phyloP scores from a whole-genome alignment of 371 early-diverging fungal species.

The Lichtheimia hyalospora region DNA sequence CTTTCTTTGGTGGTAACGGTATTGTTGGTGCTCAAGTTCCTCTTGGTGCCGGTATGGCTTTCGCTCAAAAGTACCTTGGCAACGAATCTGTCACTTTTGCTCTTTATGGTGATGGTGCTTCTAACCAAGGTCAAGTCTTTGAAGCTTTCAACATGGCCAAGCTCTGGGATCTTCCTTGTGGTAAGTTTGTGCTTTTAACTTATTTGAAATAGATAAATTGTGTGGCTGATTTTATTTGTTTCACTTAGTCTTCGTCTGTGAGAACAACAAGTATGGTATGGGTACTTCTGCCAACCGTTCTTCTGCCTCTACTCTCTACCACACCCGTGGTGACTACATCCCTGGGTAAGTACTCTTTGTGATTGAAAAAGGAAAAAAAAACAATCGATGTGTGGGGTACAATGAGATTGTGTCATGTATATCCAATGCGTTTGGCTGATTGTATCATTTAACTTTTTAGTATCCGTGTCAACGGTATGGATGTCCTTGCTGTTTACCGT shows the following conservation, averaged over 20 bases:
- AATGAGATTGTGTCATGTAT: too few relatives aligned
- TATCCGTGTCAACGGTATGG: slow-evolving; percentile 88
- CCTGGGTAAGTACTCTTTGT: slow-evolving; percentile 57
- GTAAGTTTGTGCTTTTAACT: too few relatives aligned
- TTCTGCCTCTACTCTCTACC: slow-evolving; percentile 94
- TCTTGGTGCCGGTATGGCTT: slow-evolving; percentile 96
- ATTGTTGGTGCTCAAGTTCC: slow-evolving; percentile 99
- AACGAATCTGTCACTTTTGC: slow-evolving; percentile 84
- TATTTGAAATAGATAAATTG: neutral
- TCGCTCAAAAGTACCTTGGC: slow-evolving; percentile 92
- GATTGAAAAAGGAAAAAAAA: neutral
- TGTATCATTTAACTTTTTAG: slow-evolving; percentile 22
- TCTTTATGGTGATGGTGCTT: slow-evolving; percentile 99
- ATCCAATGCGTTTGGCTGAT: too few relatives aligned
- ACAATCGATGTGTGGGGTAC: too few relatives aligned
- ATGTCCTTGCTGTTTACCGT: slow-evolving; percentile 89
- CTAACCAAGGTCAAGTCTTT: slow-evolving; percentile 99
- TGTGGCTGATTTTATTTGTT: neutral
- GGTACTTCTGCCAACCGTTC: slow-evolving; percentile 93
- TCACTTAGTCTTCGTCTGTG: slow-evolving; percentile 87
- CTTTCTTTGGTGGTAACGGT: slow-evolving; percentile 99
- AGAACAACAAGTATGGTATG: slow-evolving; percentile 99
- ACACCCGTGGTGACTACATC: slow-evolving; percentile 94
- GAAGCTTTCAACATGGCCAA: slow-evolving; percentile 99
- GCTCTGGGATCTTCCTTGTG: slow-evolving; percentile 95